These are phyloP conservation scores for Pseudoscleropodium purum DNA, from an alignment of 225 moss, liverwort and hornwort genomes.

Conservation along the genomic window DNA sequence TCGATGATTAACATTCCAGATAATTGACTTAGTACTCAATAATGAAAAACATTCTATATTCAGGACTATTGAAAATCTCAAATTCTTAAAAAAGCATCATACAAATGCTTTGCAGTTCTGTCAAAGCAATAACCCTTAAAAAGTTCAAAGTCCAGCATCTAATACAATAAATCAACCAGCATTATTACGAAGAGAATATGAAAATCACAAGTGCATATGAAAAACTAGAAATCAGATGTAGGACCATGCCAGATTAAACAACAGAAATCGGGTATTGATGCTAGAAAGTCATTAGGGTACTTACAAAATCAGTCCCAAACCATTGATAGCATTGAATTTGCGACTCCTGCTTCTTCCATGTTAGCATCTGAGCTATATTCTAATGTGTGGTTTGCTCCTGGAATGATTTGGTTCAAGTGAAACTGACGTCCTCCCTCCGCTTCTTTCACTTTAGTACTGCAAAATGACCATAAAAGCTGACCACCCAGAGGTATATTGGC, in stretches of 20 bases:
- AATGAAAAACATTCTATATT: neutral
- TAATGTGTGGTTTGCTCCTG: slow-evolving; percentile 59
- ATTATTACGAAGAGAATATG: neutral
- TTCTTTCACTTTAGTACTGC: slow-evolving; percentile 74
- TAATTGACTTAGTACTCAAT: neutral
- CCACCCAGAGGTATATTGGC: neutral
- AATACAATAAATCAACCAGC: neutral
- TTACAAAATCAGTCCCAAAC: slow-evolving; percentile 65
- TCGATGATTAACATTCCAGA: neutral
- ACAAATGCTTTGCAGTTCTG: neutral
- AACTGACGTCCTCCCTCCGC: slow-evolving; percentile 67
- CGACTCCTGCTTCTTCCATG: slow-evolving; percentile 76
- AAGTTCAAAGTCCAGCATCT: neutral
- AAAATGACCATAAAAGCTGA: slow-evolving; percentile 94
- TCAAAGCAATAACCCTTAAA: neutral
- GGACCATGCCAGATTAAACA: neutral
- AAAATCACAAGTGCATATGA: neutral
- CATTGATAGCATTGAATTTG: slow-evolving; percentile 85
- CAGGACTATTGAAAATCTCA: neutral
- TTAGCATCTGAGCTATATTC: slow-evolving; percentile 60
- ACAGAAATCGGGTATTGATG: neutral
- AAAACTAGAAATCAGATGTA: neutral
- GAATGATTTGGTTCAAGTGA: slow-evolving; percentile 79
- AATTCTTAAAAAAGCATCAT: neutral
- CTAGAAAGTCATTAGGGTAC: neutral